Evolutionary conservation across 2,329 filamentous ascomycete species (phyloP), one percentile per base, ranked within the genome.

Genomic region (Aspergillus quadricinctus): DNA sequence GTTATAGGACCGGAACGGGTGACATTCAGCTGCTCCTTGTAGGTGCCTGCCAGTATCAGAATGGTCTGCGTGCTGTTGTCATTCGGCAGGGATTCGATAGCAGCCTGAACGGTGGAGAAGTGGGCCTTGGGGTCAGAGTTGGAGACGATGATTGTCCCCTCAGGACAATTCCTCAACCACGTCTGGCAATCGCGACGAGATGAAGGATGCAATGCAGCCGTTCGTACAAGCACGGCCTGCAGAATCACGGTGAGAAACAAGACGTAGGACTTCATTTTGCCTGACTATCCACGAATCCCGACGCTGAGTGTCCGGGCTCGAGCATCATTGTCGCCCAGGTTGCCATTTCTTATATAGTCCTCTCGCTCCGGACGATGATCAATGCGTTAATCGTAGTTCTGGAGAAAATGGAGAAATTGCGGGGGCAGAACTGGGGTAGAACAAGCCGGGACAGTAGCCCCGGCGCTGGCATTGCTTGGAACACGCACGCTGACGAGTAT

Each of bases 1-100:
- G 83, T 85, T 6, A 88, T 72, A 0, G 86, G 84, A 0, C 81
- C 84, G 1, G 75, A 69, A 1, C 85, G 83, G 3, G 85, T 88
- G 57, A 88, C 77, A 61, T 88, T 88, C 58, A 88, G 71, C 69
- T 87, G 84, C 64, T 88, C 85, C 1, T 75, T 81, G 64, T 88
- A 88, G 57, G 77, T 78, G 0, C 85, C 85, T 0, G 83, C 77
- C 0, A 81, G 78, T 48, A 88, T 80, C 11, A 88, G 77, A 61
- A 88, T 87, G 19, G 78, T 78, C 55, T 81, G 75, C 0, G 78
- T 66, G 5, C 71, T 71, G 17, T 74, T 76, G 62, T 81, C 71
- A 50, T 77, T 68, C 0, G 77, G 77, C 3, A 81, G 66, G 46
- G 77, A 77, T 10, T 75, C 65, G 35, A 82, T 73, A 21, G 80